A percentile compares a stretch with the other conserved stretches of the same genome.
phyloP scores from a whole-genome alignment of 1,284 basidiomycete genomes.

The Lignosus rhinocerotis region DNA sequence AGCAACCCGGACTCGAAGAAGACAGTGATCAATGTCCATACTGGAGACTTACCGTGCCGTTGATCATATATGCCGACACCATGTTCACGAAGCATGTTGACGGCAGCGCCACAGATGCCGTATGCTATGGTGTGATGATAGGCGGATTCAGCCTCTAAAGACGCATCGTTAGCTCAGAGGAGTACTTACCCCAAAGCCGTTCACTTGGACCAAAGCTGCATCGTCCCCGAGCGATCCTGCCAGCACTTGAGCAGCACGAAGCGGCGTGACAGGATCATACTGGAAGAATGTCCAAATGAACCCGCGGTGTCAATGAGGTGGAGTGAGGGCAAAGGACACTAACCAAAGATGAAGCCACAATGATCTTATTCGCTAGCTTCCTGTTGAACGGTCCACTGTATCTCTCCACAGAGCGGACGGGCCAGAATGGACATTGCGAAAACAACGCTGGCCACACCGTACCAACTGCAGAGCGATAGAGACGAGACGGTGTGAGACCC shows the following conservation, averaged over 20 bases:
- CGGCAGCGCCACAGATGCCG: background rate
- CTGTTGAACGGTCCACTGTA: constrained; percentile 27
- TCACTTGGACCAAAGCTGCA: constrained; percentile 17
- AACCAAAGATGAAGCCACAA: constrained; percentile 23
- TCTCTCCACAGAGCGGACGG: constrained; percentile 26
- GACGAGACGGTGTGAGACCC: too few relatives aligned
- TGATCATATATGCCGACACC: background rate
- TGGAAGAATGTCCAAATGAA: background rate
- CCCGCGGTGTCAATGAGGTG: too few relatives aligned
- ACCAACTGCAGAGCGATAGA: constrained; percentile 4
- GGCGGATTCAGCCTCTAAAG: background rate
- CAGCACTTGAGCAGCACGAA: constrained; percentile 11
- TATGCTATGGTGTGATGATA: background rate
- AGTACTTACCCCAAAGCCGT: constrained; percentile 19
- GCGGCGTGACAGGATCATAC: constrained; percentile 23
- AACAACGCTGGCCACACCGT: constrained; percentile 3
- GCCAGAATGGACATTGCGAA: constrained; percentile 20
- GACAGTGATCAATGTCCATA: background rate
- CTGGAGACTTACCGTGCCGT: background rate
- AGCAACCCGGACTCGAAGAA: too few relatives aligned
- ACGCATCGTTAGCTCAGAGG: background rate
- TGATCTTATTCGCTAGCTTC: constrained; percentile 23
- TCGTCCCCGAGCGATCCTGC: constrained; percentile 16
- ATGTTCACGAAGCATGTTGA: background rate
- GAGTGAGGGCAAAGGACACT: background rate